Base-by-base conservation (phyloP, 2,329 filamentous ascomycete genomes). In the Zalaria sp. region DNA sequence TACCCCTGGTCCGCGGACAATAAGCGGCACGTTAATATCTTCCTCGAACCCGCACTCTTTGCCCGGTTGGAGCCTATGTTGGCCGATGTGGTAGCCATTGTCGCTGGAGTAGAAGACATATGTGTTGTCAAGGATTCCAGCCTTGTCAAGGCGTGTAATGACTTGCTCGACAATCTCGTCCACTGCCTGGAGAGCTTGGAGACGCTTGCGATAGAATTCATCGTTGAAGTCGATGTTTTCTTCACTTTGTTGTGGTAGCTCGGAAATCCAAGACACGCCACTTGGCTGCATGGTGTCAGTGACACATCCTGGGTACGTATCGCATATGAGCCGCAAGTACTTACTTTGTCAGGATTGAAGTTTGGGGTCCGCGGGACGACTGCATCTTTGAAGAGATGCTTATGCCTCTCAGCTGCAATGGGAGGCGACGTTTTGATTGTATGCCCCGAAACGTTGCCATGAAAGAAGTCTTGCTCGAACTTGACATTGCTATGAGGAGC, bases 401-500 rank as follows among this genome's bases (percentile, higher is more conserved):
- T 62, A 47, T 86, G 79, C 35, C 79, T 65, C 35, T 74, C 62
- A 0, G 77, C 69, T 0, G 79, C 69, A 10, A 81, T 64, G 0
- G 77, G 77, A 0, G 66, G 64, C 4, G 65, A 61, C 53, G 72
- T 46, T 46, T 6, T 51, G 52, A 25, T 48, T 18, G 18, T 18
- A 18, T 18, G 18, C 18, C 44, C 35, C 57, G 48, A 3, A 51
- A 46, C 44, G 53, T 37, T 34, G 47, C 46, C 37, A 46, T 48
- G 18, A 18, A 18, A 18, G 2, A 49, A 47, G 32, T 55, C 52
- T 8, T 54, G 69, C 66, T 35, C 49, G 42, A 56, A 46, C 35
- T 67, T 53, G 3, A 71, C 61, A 45, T 78, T 75, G 25, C 70
- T 69, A 50, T 86, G 81, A 0, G 81, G 81, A 0, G 75, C 79